A percentile compares a stretch with the other conserved stretches of the same genome.
These are phyloP conservation scores for Pistacia atlantica DNA, from an alignment of 345 rosid species.

Conservation along the genomic window DNA sequence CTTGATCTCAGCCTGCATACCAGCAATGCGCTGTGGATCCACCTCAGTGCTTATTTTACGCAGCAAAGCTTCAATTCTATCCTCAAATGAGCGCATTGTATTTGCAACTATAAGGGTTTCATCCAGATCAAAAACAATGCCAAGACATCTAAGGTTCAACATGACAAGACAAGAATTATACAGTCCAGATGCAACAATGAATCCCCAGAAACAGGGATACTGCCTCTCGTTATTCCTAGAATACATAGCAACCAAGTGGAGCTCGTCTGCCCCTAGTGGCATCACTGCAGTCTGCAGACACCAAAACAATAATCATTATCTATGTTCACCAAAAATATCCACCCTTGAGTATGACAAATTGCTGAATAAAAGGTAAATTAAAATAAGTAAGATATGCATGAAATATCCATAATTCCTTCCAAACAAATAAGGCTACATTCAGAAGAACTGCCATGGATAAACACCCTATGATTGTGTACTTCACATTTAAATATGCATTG, in stretches of 20 bases:
- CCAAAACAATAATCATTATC: slow-evolving; percentile 23
- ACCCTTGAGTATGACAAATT: background rate
- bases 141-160: slow-evolving; percentile 93
- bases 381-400: background rate
- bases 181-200: slow-evolving; percentile 67
- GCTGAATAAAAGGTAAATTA: background rate
- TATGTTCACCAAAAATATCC: background rate
- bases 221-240: slow-evolving; percentile 51
- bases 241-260: slow-evolving; percentile 93
- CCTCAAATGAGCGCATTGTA: slow-evolving; percentile 96
- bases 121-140: slow-evolving; percentile 97
- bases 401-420: slow-evolving; percentile 1
- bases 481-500: background rate
- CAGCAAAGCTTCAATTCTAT: slow-evolving; percentile 78
- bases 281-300: slow-evolving; percentile 84
- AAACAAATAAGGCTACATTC: background rate
- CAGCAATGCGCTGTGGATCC: slow-evolving; percentile 73
- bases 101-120: slow-evolving; percentile 97
- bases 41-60: slow-evolving; percentile 71
- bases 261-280: slow-evolving; percentile 75
- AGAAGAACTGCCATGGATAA: background rate
- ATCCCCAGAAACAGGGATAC: slow-evolving; percentile 91
- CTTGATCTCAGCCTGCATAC: slow-evolving; percentile 80
- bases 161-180: slow-evolving; percentile 81
- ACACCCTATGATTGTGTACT: background rate